Percentiles rank a stretch among this genome's conserved stretches.
Evolutionary conservation across 2,329 filamentous ascomycete species (phyloP).

Genomic region (Neofusicoccum ribis): DNA sequence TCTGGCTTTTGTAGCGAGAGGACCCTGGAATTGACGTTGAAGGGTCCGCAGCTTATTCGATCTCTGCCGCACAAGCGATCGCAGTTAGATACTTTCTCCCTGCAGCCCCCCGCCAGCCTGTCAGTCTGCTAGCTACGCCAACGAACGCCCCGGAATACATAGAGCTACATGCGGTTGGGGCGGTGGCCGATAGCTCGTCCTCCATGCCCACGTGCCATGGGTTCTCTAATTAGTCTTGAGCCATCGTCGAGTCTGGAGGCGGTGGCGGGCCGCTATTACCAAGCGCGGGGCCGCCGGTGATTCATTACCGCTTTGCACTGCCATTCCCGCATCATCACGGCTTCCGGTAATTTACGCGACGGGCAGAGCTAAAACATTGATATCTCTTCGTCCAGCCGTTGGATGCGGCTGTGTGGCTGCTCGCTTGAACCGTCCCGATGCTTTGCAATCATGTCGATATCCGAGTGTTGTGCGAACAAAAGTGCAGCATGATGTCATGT

Average conservation of each 20-base stretch:
- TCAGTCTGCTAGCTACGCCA: not conserved
- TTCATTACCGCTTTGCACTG: not conserved
- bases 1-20: not conserved
- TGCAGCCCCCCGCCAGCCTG: not conserved
- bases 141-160: not conserved
- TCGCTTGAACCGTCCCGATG: too few relatives aligned
- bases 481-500: not conserved
- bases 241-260: not conserved
- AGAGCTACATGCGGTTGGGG: too few relatives aligned
- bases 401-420: too few relatives aligned
- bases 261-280: not conserved
- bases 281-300: slow-evolving; percentile 2
- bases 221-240: not conserved
- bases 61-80: slow-evolving; percentile 9
- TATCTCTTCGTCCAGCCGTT: too few relatives aligned
- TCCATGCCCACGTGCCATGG: slow-evolving; percentile 2
- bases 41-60: not conserved
- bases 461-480: not conserved
- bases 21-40: not conserved
- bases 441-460: not conserved
- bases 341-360: too few relatives aligned
- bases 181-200: not conserved
- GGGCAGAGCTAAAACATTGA: too few relatives aligned
- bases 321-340: too few relatives aligned
- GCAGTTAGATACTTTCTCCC: slow-evolving; percentile 2